phyloP scores from a whole-genome alignment of 2,329 filamentous ascomycete genomes.

The Xylaria multiplex region DNA sequence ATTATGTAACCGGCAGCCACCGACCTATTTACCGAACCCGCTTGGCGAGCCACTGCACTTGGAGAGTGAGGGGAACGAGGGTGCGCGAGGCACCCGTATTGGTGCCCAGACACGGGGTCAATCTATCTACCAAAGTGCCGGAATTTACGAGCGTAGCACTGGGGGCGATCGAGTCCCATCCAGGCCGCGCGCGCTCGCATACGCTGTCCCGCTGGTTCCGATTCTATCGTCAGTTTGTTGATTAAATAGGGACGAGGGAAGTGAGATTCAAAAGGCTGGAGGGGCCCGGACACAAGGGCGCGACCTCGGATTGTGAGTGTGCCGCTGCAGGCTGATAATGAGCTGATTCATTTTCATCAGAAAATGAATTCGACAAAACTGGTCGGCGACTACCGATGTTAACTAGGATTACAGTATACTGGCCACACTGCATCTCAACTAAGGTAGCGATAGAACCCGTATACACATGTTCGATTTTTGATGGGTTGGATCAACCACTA shows the following conservation, averaged over 20 bases:
- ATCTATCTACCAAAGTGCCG: constrained; percentile 38
- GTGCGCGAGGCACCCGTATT: constrained; percentile 21
- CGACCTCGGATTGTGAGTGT: constrained; percentile 6
- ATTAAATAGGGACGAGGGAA: constrained; percentile 11
- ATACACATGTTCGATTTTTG: too few species aligned
- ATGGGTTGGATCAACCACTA: too few species aligned
- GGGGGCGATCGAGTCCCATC: constrained; percentile 26
- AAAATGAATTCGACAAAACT: not conserved
- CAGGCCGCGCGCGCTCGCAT: constrained; percentile 20
- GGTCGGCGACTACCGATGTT: not conserved
- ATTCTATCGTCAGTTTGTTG: not conserved
- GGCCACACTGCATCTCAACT: not conserved
- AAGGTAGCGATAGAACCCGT: not conserved
- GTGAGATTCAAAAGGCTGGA: constrained; percentile 14
- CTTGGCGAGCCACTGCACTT: constrained; percentile 11
- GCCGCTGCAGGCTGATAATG: constrained; percentile 8
- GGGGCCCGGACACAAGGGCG: constrained; percentile 14
- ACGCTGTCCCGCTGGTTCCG: constrained; percentile 17
- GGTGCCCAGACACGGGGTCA: constrained; percentile 36
- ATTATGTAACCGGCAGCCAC: not conserved
- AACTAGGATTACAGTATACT: not conserved
- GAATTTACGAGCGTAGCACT: constrained; percentile 32
- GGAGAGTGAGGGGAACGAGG: constrained; percentile 9
- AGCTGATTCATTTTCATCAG: constrained; percentile 7
- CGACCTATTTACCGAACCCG: constrained; percentile 23